These are phyloP conservation scores for Phanerochaete carnosa DNA, from an alignment of 768 basidiomycete genomes.

Conservation along the genomic window DNA sequence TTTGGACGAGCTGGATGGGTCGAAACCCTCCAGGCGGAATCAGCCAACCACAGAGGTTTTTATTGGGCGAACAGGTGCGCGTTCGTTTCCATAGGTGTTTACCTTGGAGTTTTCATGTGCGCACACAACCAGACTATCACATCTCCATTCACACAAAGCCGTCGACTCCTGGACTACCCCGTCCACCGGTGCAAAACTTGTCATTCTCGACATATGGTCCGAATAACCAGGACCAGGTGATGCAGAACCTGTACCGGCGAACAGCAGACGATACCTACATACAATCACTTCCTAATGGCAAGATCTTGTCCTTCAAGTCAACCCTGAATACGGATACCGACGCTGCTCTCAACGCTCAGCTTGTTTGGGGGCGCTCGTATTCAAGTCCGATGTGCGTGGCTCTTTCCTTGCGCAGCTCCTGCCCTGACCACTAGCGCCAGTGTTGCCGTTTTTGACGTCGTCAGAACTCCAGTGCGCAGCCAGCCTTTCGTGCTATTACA, in stretches of 20 bases:
- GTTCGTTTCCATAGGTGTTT: neutral
- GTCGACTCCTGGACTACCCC: slow-evolving; percentile 29
- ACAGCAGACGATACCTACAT: slow-evolving; percentile 81
- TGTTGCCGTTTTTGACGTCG: slow-evolving; percentile 81
- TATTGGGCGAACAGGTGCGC: slow-evolving; percentile 64
- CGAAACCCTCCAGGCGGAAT: slow-evolving; percentile 31
- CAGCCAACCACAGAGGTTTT: slow-evolving; percentile 44
- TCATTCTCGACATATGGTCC: slow-evolving; percentile 92
- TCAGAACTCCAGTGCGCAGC: slow-evolving; percentile 42
- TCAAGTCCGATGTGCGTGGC: slow-evolving; percentile 60
- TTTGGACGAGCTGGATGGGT: slow-evolving; percentile 58
- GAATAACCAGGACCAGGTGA: slow-evolving; percentile 76
- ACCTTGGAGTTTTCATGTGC: neutral
- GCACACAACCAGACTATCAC: slow-evolving; percentile 68
- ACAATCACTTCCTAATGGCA: slow-evolving; percentile 76
- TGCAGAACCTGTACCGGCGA: slow-evolving; percentile 70
- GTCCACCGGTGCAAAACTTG: slow-evolving; percentile 68
- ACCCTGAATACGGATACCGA: slow-evolving; percentile 26
- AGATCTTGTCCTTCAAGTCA: slow-evolving; percentile 69
- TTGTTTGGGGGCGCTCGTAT: slow-evolving; percentile 61
- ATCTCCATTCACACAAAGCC: slow-evolving; percentile 76
- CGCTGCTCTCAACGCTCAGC: slow-evolving; percentile 31
- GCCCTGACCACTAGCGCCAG: slow-evolving; percentile 31
- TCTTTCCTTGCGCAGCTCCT: neutral
- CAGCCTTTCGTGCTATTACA: slow-evolving; percentile 84